These are phyloP conservation scores for Lyophyllum shimeji DNA, from an alignment of 768 basidiomycete species.

Conservation along the genomic window DNA sequence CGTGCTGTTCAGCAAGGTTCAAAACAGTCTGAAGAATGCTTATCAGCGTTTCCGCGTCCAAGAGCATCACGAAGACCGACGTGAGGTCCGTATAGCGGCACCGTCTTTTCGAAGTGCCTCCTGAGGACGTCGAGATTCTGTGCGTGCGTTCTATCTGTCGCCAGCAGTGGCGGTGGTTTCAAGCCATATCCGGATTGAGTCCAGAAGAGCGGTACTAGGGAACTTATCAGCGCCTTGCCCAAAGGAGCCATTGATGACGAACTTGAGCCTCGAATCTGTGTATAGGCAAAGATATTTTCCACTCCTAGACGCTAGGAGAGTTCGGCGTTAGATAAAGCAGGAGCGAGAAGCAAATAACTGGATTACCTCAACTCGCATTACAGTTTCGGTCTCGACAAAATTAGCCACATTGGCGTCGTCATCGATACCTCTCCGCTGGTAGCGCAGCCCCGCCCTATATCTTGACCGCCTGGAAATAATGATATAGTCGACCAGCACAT, in stretches of 20 bases:
- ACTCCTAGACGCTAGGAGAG: conserved; percentile 63
- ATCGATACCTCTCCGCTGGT: conserved; percentile 93
- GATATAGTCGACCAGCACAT: conserved; percentile 67
- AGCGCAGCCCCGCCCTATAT: conserved; percentile 89
- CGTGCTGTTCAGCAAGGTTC: conserved; percentile 88
- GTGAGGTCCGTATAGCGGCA: conserved; percentile 74
- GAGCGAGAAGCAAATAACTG: neutral
- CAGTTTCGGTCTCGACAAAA: conserved; percentile 93
- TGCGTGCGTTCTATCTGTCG: conserved; percentile 66
- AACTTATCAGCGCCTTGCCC: conserved; percentile 8
- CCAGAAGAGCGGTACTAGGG: conserved; percentile 88
- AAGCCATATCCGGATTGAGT: conserved; percentile 83
- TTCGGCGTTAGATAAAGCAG: neutral
- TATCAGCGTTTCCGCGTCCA: neutral
- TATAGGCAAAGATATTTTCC: conserved; percentile 81
- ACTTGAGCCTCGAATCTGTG: conserved; percentile 94
- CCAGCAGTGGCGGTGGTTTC: conserved; percentile 83
- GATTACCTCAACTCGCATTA: conserved; percentile 76
- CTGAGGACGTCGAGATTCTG: conserved; percentile 71
- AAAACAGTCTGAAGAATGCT: conserved; percentile 59
- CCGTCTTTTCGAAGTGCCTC: conserved; percentile 69
- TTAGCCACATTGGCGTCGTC: conserved; percentile 93
- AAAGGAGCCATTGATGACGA: conserved; percentile 23
- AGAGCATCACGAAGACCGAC: conserved; percentile 34
- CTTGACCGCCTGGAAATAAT: conserved; percentile 85